These are phyloP conservation scores for Haplosporangium gracile DNA, from an alignment of 192 early-diverging fungal genomes.

Conservation along the genomic window DNA sequence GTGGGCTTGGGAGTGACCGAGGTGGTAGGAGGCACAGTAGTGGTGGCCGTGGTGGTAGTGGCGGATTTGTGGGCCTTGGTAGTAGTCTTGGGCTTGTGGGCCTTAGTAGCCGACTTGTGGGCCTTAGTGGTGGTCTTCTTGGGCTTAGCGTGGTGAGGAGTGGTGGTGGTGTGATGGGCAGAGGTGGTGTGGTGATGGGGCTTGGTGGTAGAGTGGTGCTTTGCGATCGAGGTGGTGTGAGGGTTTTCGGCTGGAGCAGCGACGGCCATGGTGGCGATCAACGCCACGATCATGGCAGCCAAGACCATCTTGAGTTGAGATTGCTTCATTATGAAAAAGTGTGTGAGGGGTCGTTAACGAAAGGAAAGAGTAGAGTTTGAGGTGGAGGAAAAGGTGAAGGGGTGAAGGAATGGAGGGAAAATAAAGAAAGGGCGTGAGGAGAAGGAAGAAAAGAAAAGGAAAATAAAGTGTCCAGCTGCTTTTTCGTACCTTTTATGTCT, in stretches of 20 bases:
- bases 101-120: background rate
- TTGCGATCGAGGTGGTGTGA: background rate
- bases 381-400: background rate
- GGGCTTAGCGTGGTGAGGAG: background rate
- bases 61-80: background rate
- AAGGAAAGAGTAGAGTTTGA: background rate
- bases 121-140: conserved; percentile 1
- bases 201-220: background rate
- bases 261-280: conserved; percentile 36
- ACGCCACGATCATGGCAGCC: conserved; percentile 29
- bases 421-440: background rate
- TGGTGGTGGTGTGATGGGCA: background rate
- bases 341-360: conserved; percentile 7
- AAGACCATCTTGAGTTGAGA: conserved; percentile 31
- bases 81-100: background rate
- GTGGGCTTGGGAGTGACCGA: background rate
- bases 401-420: background rate
- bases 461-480: background rate
- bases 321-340: conserved; percentile 3
- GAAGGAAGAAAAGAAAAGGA: background rate
- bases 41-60: background rate
- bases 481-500: background rate
- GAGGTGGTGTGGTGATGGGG: background rate
- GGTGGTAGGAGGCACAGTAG: background rate
- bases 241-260: conserved; percentile 13